Evolutionary conservation across 192 early-diverging fungal genomes (phyloP), one percentile per base, ranked within the genome.

Genomic region (Martensiomyces pterosporus): DNA sequence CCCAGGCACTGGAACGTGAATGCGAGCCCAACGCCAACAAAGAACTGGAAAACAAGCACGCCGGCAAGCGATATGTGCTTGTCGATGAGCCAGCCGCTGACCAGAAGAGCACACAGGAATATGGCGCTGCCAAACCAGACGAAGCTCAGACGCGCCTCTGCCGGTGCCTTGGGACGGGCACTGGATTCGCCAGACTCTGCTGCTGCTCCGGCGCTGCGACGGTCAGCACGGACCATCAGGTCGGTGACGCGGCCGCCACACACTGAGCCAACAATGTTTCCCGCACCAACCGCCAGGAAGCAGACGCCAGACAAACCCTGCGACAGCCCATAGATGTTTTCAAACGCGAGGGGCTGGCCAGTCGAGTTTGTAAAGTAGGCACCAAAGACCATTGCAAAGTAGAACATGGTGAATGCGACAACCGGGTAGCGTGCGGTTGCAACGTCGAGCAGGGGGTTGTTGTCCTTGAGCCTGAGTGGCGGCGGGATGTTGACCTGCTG

Each of bases 41-140:
- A 47, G 26, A 78, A 68, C 48, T 69, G 58, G 13, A 44, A 34
- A 0, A 65, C 59, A 15, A 78, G 58, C 16, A 68, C 57, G 7
- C 45, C 71, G 0, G 53, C 64, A 17, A 78, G 42, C 26, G 64
- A 43, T 12, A 55, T 24, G 1, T 43, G 16, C 27, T 55, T 18
- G n/a, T 73, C 51, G 0, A 78, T 36, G 14, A 68, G 36, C 76
- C 76, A 78, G 12, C 76, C 76, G 18, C 49, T 52, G 32, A 52
- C 32, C 1, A 69, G 16, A 2, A 68, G 9, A 0, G 47, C 14
- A 17, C 24, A 5, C 13, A 36, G 33, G 52, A 26, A 54, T 24
- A 54, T 2, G 15, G 21, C 17, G 16, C 14, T 27, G 33, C 40
- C 22, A 5, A 42, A 5, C 40, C 44, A 29, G 13, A 16, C 21